phyloP scores from a whole-genome alignment of 257 asterid species.

The Przewalskia tangutica region DNA sequence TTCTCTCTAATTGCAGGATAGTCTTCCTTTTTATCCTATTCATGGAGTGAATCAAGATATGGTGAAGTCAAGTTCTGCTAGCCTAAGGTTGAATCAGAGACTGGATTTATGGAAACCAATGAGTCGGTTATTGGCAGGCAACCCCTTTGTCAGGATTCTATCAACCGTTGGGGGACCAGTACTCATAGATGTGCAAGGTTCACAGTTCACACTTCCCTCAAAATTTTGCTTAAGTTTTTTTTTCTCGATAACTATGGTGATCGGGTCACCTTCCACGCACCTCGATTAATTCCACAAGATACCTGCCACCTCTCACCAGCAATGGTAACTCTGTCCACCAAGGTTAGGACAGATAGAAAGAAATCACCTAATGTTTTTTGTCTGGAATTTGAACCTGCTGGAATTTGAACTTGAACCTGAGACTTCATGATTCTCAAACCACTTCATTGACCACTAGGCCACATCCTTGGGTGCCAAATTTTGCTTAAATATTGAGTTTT shows the following conservation, averaged over 20 bases:
- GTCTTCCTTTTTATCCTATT: slow-evolving; percentile 24
- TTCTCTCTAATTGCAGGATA: slow-evolving; percentile 36
- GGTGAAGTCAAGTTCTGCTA: slow-evolving; percentile 21
- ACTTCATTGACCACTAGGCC: too few species aligned
- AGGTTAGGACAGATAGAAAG: too few species aligned
- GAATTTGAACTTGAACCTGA: too few species aligned
- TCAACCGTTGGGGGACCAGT: slow-evolving; percentile 24
- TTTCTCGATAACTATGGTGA: too few species aligned
- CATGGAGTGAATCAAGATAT: slow-evolving; percentile 36
- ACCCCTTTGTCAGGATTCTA: slow-evolving; percentile 17
- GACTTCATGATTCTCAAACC: too few species aligned
- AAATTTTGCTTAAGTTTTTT: neutral
- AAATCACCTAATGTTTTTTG: too few species aligned
- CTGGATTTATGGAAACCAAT: slow-evolving; percentile 37
- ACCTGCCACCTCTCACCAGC: too few species aligned
- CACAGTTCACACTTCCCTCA: neutral
- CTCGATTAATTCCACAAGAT: too few species aligned
- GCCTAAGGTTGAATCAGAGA: slow-evolving; percentile 22
- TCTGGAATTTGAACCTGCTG: too few species aligned
- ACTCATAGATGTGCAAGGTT: slow-evolving; percentile 51
- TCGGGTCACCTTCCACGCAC: too few species aligned
- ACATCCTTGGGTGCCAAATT: too few species aligned
- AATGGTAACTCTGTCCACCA: too few species aligned
- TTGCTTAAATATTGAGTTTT: neutral
- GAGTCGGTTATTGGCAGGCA: slow-evolving; percentile 22